Evolutionary conservation across 495 filamentous ascomycete species (phyloP).

Genomic region (Aspergillus diversus): DNA sequence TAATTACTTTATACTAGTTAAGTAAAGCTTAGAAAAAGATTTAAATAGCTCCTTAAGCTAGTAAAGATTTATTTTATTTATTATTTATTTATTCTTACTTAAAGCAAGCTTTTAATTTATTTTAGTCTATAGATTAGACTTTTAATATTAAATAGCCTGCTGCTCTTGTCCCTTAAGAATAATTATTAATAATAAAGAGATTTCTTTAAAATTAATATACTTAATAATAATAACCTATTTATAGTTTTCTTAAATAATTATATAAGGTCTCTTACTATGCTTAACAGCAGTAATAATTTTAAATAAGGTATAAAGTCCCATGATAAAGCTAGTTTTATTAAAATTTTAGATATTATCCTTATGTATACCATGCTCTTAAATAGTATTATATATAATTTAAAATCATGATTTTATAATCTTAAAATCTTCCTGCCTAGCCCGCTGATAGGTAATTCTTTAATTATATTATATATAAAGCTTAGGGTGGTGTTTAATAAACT

Average conservation of each 20-base stretch:
- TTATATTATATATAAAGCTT: neutral
- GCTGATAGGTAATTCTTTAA: neutral
- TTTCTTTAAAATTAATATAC: neutral
- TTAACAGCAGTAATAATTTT: neutral
- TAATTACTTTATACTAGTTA: slow-evolving; percentile 23
- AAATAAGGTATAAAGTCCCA: neutral
- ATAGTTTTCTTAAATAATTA: neutral
- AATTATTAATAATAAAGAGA: no score
- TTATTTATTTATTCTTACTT: slow-evolving; percentile 17
- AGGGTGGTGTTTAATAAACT: neutral
- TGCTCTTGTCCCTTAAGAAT: no score
- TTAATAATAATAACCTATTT: neutral
- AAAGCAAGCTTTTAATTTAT: neutral
- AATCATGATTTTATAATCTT: neutral
- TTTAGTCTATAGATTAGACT: neutral
- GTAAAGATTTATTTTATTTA: slow-evolving; percentile 16
- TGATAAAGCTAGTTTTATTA: neutral
- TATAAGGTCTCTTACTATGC: neutral
- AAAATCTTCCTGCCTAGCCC: neutral
- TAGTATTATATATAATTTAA: no score
- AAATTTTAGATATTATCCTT: neutral
- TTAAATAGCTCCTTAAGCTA: slow-evolving; percentile 30
- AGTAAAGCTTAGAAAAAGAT: slow-evolving; percentile 14
- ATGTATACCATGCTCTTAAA: neutral
- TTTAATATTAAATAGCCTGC: no score